These are phyloP conservation scores for Chrysanthemum seticuspe DNA, from an alignment of 129 eudicot genomes.

Conservation along the genomic window DNA sequence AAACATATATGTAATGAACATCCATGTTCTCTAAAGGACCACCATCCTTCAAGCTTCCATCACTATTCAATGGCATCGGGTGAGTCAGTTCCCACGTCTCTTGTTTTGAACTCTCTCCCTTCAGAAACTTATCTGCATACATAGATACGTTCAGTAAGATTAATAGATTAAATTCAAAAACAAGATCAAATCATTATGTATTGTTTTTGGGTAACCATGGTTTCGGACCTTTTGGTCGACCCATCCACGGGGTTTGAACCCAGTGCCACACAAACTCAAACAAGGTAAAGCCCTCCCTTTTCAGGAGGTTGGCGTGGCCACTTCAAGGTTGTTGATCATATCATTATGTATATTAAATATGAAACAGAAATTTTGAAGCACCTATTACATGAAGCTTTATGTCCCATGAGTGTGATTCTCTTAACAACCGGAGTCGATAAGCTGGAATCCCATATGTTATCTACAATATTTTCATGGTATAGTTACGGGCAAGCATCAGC, in stretches of 20 bases:
- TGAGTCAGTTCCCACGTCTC: conserved; percentile 52
- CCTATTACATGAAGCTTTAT: conserved; percentile 91
- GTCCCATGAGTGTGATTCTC: conserved; percentile 62
- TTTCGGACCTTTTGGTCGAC: too few species aligned
- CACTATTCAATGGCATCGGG: conserved; percentile 57
- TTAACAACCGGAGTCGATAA: conserved; percentile 64
- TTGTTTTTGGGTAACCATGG: too few species aligned
- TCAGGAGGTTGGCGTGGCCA: too few species aligned
- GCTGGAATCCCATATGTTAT: conserved; percentile 84
- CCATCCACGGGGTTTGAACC: too few species aligned
- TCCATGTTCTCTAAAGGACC: conserved; percentile 49
- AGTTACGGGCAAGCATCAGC: conserved; percentile 20
- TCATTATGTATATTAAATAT: not conserved
- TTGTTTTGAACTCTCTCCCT: conserved; percentile 43
- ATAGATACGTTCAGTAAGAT: conserved; percentile 7
- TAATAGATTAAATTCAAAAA: not conserved
- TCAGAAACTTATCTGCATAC: conserved; percentile 47
- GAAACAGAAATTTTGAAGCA: conserved; percentile 20
- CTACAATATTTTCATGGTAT: conserved; percentile 43
- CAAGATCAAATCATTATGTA: not conserved
- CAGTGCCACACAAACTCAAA: too few species aligned
- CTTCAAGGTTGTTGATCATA: too few species aligned
- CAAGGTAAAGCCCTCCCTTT: too few species aligned
- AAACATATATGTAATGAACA: conserved; percentile 85
- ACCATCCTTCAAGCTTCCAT: conserved; percentile 45